Conservation (phyloP, 2,329 filamentous ascomycete species). For the Elsinoe australis region DNA sequence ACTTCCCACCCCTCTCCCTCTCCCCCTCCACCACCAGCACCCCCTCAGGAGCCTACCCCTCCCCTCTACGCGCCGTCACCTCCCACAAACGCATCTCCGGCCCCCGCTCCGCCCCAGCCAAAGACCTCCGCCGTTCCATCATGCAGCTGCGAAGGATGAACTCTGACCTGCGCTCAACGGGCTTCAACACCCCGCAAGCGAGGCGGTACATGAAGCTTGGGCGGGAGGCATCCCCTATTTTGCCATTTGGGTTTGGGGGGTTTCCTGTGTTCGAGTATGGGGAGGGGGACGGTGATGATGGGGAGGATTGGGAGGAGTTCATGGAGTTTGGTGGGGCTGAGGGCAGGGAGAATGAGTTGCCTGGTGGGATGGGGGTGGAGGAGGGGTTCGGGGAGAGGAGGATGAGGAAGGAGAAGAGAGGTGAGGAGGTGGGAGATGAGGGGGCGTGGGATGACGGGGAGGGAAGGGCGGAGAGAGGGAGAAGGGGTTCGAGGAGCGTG, state of each 20-base stretch:
- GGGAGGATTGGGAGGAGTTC: no score
- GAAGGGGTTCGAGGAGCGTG: no score
- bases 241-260: conserved; percentile 24
- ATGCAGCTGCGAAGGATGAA: conserved; percentile 39
- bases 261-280: conserved; percentile 14
- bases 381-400: no score
- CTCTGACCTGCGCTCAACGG: conserved; percentile 29
- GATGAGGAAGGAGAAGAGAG: no score
- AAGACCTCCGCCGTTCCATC: conserved; percentile 34
- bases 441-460: no score
- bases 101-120: conserved; percentile 32
- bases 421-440: no score
- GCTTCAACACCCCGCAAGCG: conserved; percentile 24
- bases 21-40: conserved; percentile 9
- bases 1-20: not conserved
- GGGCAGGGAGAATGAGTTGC: no score
- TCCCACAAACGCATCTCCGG: conserved; percentile 18
- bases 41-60: not conserved
- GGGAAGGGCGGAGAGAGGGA: no score
- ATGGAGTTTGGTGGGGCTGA: no score
- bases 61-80: not conserved
- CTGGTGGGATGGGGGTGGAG: no score
- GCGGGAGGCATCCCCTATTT: conserved; percentile 32
- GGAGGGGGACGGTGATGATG: no score
- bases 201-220: conserved; percentile 36